Evolutionary conservation across 192 early-diverging fungal species (phyloP).

Genomic region (Lobulomyces angularis): DNA sequence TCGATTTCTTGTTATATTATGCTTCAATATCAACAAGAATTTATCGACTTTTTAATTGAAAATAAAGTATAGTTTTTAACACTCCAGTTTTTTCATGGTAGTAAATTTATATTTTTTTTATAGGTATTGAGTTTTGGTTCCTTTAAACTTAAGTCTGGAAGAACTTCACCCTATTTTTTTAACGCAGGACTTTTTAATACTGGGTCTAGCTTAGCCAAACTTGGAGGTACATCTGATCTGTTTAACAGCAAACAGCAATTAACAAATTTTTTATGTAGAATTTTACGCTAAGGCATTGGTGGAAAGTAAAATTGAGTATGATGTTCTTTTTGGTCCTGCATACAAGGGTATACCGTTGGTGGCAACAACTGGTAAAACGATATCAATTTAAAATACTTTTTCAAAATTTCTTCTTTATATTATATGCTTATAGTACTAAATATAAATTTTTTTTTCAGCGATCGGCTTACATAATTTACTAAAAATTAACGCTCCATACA

Average conservation of each 20-base stretch:
- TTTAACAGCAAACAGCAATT: no score
- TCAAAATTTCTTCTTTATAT: no score
- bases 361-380: no score
- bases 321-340: slow-evolving; percentile 93
- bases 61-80: no score
- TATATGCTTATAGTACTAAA: no score
- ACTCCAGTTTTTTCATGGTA: no score
- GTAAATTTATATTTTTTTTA: no score
- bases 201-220: slow-evolving; percentile 63
- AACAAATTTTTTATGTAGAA: no score
- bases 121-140: slow-evolving; percentile 66
- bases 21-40: slow-evolving; percentile 92
- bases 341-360: slow-evolving; percentile 91
- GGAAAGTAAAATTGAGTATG: slow-evolving; percentile 55
- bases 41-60: slow-evolving; percentile 80
- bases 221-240: no score
- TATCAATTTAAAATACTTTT: no score
- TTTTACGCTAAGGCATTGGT: slow-evolving; percentile 82
- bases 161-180: slow-evolving; percentile 95
- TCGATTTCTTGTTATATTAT: no score
- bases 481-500: slow-evolving; percentile 58
- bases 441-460: slow-evolving; percentile 64
- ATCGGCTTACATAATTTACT: slow-evolving; percentile 60
- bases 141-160: slow-evolving; percentile 89
- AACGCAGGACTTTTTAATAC: slow-evolving; percentile 94